Evolutionary conservation across 2,329 filamentous ascomycete genomes (phyloP).

Genomic region (Verticillium zaregamsianum): DNA sequence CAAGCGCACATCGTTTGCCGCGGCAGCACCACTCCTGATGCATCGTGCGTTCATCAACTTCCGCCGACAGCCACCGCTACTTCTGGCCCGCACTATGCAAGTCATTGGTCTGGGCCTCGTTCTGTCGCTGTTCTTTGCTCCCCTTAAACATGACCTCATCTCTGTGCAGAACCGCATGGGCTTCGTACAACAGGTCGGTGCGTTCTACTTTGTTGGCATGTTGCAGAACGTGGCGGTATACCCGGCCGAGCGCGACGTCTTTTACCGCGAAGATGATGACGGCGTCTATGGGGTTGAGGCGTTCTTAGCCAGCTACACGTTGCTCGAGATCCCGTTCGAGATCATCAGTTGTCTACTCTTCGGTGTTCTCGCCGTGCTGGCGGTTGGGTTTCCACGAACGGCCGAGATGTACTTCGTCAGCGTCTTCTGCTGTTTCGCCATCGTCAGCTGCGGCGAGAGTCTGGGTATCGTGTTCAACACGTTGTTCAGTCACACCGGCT

Average conservation of each 20-base stretch:
- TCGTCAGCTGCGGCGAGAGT: conserved; percentile 71
- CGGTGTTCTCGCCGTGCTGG: conserved; percentile 58
- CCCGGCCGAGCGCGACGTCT: conserved; percentile 68
- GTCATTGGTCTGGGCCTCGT: conserved; percentile 60
- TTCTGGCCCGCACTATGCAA: conserved; percentile 64
- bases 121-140: conserved; percentile 66
- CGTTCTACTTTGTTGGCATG: conserved; percentile 74
- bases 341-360: conserved; percentile 62
- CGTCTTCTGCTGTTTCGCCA: conserved; percentile 66
- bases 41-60: conserved; percentile 67
- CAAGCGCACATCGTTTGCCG: conserved; percentile 55
- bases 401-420: conserved; percentile 62
- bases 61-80: conserved; percentile 58
- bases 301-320: conserved; percentile 67
- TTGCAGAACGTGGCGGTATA: conserved; percentile 75
- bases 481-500: conserved; percentile 68
- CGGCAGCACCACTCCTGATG: conserved; percentile 64
- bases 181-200: conserved; percentile 67
- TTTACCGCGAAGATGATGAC: conserved; percentile 73
- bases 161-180: conserved; percentile 71
- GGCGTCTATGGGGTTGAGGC: conserved; percentile 66
- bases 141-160: conserved; percentile 63
- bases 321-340: conserved; percentile 70
- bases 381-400: conserved; percentile 60
- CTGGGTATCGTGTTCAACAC: conserved; percentile 79